phyloP scores from a whole-genome alignment of 2,329 filamentous ascomycete species.

The Aspergillus sclerotialis region DNA sequence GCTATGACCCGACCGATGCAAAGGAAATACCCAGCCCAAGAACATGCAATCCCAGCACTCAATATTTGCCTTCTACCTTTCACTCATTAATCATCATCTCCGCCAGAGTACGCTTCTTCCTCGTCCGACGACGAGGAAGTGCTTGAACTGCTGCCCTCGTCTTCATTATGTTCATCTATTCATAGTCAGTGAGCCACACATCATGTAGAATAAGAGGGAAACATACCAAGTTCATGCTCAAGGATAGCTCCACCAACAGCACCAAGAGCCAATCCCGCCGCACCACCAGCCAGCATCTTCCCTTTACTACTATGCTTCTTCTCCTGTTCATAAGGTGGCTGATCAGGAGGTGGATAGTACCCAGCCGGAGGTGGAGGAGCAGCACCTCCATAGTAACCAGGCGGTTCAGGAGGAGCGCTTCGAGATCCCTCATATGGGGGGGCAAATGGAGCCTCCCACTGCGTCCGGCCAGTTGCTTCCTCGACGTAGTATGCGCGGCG shows the following conservation, averaged over 20 bases:
- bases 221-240: conserved; percentile 44
- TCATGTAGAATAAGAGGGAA: too few species aligned
- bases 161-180: too few species aligned
- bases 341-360: conserved; percentile 13
- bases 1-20: too few species aligned
- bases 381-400: conserved; percentile 6
- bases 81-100: too few species aligned
- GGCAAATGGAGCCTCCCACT: conserved; percentile 54
- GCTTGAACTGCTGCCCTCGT: too few species aligned
- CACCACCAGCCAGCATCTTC: conserved; percentile 49
- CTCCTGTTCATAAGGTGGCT: conserved; percentile 18
- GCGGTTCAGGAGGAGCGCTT: conserved; percentile 5
- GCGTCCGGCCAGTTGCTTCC: conserved; percentile 52
- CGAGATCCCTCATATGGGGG: conserved; percentile 7
- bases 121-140: too few species aligned
- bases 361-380: conserved; percentile 7
- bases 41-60: too few species aligned
- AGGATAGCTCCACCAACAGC: conserved; percentile 53
- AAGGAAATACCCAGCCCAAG: too few species aligned
- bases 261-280: conserved; percentile 52
- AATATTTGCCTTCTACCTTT: too few species aligned
- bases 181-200: too few species aligned
- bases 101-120: too few species aligned
- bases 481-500: conserved; percentile 62
- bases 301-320: conserved; percentile 42